phyloP scores from a whole-genome alignment of 2,329 filamentous ascomycete genomes.

The Cryphonectria nitschkei region DNA sequence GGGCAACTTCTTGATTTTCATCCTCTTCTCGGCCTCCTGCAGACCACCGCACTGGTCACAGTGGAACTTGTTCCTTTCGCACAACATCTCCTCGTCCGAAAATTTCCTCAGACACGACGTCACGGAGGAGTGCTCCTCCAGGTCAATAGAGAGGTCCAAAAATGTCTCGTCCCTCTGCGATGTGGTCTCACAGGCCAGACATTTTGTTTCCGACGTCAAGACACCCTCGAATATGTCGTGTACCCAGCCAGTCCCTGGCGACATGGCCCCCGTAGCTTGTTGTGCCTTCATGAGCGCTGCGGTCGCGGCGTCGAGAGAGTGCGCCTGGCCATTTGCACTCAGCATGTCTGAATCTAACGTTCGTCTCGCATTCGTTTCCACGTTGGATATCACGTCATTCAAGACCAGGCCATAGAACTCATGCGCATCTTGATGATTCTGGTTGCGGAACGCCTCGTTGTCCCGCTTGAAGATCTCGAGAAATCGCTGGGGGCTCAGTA shows the following conservation, averaged over 20 bases:
- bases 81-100: slow-evolving; percentile 97
- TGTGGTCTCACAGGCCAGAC: slow-evolving; percentile 92
- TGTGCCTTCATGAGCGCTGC: slow-evolving; percentile 36
- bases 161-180: slow-evolving; percentile 97
- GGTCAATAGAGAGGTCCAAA: slow-evolving; percentile 90
- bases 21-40: slow-evolving; percentile 97
- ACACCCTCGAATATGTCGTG: slow-evolving; percentile 96
- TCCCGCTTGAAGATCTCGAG: slow-evolving; percentile 91
- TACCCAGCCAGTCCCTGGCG: slow-evolving; percentile 81
- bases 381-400: slow-evolving; percentile 94
- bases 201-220: slow-evolving; percentile 93
- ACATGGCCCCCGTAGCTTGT: slow-evolving; percentile 49
- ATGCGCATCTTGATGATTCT: slow-evolving; percentile 98
- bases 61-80: slow-evolving; percentile 98
- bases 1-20: slow-evolving; percentile 97
- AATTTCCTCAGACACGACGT: slow-evolving; percentile 95
- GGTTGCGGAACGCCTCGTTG: slow-evolving; percentile 95
- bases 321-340: slow-evolving; percentile 49
- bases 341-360: slow-evolving; percentile 54
- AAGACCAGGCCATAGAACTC: slow-evolving; percentile 93
- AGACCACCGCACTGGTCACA: slow-evolving; percentile 96
- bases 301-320: slow-evolving; percentile 53
- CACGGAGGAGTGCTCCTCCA: slow-evolving; percentile 94
- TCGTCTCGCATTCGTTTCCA: slow-evolving; percentile 81
- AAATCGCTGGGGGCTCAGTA: slow-evolving; percentile 90